Percentiles rank a stretch among this genome's conserved stretches.
Conservation (phyloP, 2,329 filamentous ascomycete genomes). For the Chaetoscypha palmicola region DNA sequence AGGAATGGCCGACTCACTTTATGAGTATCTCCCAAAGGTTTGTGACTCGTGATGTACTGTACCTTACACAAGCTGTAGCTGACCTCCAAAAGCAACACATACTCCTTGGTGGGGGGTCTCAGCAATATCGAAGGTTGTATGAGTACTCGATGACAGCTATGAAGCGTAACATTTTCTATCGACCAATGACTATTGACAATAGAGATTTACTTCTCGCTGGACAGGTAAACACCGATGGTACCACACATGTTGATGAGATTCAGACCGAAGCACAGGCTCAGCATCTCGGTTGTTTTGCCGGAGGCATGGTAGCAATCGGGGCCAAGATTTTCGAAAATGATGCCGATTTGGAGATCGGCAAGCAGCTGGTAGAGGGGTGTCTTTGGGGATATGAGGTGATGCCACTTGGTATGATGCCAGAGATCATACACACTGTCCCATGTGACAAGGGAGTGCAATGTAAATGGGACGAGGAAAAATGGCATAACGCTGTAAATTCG, state of each 20-base stretch:
- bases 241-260: not conserved
- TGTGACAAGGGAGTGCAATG: conserved; percentile 13
- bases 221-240: conserved; percentile 29
- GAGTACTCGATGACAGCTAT: conserved; percentile 37
- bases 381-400: conserved; percentile 52
- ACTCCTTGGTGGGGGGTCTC: conserved; percentile 21
- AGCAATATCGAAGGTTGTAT: conserved; percentile 36
- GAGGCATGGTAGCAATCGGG: conserved; percentile 60
- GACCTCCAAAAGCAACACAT: conserved; percentile 32
- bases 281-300: conserved; percentile 63
- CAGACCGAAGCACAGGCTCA: conserved; percentile 35
- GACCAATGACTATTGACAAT: conserved; percentile 37
- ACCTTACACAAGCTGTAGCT: too few species aligned
- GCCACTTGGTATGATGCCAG: conserved; percentile 53
- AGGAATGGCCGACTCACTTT: conserved; percentile 48
- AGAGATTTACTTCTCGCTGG: conserved; percentile 42
- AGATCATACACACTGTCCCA: conserved; percentile 37
- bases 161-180: conserved; percentile 36
- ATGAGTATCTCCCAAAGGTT: conserved; percentile 59
- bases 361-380: conserved; percentile 53
- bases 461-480: conserved; percentile 41
- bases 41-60: too few species aligned
- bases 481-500: conserved; percentile 27
- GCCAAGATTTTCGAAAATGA: conserved; percentile 50
- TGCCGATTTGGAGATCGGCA: conserved; percentile 47